phyloP scores from a whole-genome alignment of 2,329 filamentous ascomycete genomes.

The Cytospora chrysosperma region DNA sequence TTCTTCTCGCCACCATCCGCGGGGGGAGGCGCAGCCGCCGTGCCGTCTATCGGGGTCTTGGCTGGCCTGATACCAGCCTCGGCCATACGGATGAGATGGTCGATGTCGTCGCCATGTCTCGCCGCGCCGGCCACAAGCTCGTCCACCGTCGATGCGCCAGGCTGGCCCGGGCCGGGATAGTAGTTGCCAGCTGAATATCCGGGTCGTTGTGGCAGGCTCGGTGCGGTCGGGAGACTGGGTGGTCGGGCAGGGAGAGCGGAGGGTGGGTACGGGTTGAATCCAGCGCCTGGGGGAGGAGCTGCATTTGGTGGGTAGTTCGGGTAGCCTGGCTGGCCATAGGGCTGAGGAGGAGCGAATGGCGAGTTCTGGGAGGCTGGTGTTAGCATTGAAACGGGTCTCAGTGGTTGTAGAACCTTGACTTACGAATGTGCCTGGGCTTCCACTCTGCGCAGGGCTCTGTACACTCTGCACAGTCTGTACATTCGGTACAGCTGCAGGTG shows the following conservation, averaged over 20 bases:
- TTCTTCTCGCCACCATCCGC: constrained; percentile 57
- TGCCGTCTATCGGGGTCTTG: constrained; percentile 31
- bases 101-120: constrained; percentile 59
- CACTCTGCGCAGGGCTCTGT: constrained; percentile 50
- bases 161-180: constrained; percentile 31
- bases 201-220: constrained; percentile 32
- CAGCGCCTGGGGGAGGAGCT: constrained; percentile 34
- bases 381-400: constrained; percentile 25
- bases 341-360: constrained; percentile 44
- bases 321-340: constrained; percentile 26
- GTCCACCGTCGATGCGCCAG: constrained; percentile 45
- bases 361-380: constrained; percentile 36
- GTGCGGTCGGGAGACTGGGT: constrained; percentile 33
- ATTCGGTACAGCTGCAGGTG: constrained; percentile 44
- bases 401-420: constrained; percentile 37
- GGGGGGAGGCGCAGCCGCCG: constrained; percentile 38
- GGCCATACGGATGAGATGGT: constrained; percentile 63
- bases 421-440: constrained; percentile 58
- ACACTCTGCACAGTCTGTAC: constrained; percentile 40
- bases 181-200: constrained; percentile 30
- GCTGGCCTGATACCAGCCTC: constrained; percentile 58
- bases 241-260: constrained; percentile 48
- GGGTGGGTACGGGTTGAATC: constrained; percentile 34
- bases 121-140: constrained; percentile 47
- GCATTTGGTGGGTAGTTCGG: constrained; percentile 37